phyloP scores from a whole-genome alignment of 768 basidiomycete genomes.

The Pleurotus ostreatus region DNA sequence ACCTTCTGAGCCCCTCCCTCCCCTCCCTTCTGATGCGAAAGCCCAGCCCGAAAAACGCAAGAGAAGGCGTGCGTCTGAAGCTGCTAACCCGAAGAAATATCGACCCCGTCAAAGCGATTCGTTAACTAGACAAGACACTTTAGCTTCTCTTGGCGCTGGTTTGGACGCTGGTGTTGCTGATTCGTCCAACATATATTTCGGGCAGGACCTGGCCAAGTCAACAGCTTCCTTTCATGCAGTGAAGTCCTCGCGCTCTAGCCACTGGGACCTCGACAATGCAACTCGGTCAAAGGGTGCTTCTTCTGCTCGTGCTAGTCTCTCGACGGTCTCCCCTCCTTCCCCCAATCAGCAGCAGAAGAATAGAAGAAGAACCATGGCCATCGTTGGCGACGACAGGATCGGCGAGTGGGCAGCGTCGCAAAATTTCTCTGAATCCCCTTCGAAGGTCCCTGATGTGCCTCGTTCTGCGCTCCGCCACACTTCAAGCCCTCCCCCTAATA shows the following conservation, averaged over 20 bases:
- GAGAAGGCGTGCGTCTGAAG: too few species aligned
- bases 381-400: background rate
- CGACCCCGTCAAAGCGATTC: too few species aligned
- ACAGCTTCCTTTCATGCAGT: slow-evolving; percentile 1
- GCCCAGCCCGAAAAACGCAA: slow-evolving; percentile 9
- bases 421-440: background rate
- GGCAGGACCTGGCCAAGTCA: background rate
- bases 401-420: background rate
- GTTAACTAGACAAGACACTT: too few species aligned
- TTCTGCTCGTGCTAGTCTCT: background rate
- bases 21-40: background rate
- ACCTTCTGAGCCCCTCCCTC: background rate
- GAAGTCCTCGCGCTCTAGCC: background rate
- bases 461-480: slow-evolving; percentile 15
- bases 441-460: slow-evolving; percentile 12
- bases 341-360: slow-evolving; percentile 1
- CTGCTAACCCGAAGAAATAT: too few species aligned
- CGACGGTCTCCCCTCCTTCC: background rate
- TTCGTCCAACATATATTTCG: background rate
- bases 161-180: background rate
- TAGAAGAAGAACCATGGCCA: slow-evolving; percentile 1
- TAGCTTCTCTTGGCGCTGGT: too few species aligned
- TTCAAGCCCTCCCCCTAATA: slow-evolving; percentile 17
- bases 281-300: background rate
- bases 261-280: background rate